Conservation (phyloP, 2,329 filamentous ascomycete species). For the Cercospora sp. region DNA sequence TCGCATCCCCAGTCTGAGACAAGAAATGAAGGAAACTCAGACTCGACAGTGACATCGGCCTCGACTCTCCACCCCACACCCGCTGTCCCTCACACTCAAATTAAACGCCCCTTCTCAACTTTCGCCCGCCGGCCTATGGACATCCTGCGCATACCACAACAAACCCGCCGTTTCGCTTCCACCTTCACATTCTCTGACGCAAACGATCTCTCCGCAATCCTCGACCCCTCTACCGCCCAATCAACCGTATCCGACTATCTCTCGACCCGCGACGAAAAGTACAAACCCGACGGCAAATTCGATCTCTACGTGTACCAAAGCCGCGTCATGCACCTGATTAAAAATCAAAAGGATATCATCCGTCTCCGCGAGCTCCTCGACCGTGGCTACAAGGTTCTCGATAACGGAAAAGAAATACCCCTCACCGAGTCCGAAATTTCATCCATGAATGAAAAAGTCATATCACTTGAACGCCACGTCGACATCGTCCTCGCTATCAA, state of each 20-base stretch:
- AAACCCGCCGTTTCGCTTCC: conserved; percentile 3
- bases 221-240: conserved; percentile 22
- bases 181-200: not conserved
- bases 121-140: conserved; percentile 1
- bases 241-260: conserved; percentile 33
- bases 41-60: not conserved
- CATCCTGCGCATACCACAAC: not conserved
- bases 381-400: not conserved
- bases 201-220: conserved; percentile 4
- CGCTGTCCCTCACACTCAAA: not conserved
- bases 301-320: not conserved
- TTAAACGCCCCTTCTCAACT: conserved; percentile 20
- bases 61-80: not conserved
- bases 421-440: conserved; percentile 19
- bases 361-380: conserved; percentile 9
- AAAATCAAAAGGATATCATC: conserved; percentile 8
- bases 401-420: not conserved
- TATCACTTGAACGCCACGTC: conserved; percentile 23
- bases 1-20: not conserved
- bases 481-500: conserved; percentile 29
- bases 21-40: not conserved
- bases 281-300: conserved; percentile 5
- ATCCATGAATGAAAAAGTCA: conserved; percentile 16
- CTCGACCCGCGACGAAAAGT: conserved; percentile 19
- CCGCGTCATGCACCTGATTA: conserved; percentile 25